Conservation (phyloP, 345 rosid genomes). For the Citrus reticulata region DNA sequence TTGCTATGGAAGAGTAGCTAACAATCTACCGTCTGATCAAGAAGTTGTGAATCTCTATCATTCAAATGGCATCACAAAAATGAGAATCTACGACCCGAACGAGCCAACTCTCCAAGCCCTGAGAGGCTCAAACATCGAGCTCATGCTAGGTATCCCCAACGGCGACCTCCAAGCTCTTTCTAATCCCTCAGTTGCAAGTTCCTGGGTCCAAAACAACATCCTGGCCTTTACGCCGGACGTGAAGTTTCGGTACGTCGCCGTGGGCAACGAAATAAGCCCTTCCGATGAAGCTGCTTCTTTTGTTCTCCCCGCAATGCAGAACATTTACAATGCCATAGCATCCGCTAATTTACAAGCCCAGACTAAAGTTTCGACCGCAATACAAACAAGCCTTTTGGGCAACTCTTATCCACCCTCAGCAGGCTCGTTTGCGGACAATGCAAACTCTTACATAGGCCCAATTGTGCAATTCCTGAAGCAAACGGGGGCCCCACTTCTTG, state of each 20-base stretch:
- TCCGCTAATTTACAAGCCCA: background rate
- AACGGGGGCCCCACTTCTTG: conserved; percentile 25
- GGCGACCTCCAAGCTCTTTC: background rate
- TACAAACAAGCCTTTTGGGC: conserved; percentile 2
- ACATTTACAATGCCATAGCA: conserved; percentile 1
- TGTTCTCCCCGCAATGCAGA: conserved; percentile 12
- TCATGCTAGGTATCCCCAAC: conserved; percentile 14
- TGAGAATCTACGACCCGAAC: conserved; percentile 24
- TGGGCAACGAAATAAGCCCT: conserved; percentile 10
- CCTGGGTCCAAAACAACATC: conserved; percentile 17
- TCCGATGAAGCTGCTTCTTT: background rate
- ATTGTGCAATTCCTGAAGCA: background rate
- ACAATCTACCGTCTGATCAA: conserved; percentile 9
- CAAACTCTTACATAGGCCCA: background rate
- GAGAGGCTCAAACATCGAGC: conserved; percentile 12
- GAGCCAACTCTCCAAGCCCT: conserved; percentile 18
- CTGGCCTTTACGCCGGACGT: background rate
- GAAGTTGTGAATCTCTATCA: conserved; percentile 20
- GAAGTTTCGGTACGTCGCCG: conserved; percentile 1
- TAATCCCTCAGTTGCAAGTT: background rate
- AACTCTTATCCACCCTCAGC: conserved; percentile 24
- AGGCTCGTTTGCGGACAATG: conserved; percentile 2
- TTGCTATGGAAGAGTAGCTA: background rate
- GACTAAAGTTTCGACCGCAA: conserved; percentile 15
- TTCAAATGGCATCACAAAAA: conserved; percentile 11